Evolutionary conservation across 352 stramenopile genomes (phyloP), one percentile per base, ranked within the genome.

Genomic region (Globisporangium mamillatum): DNA sequence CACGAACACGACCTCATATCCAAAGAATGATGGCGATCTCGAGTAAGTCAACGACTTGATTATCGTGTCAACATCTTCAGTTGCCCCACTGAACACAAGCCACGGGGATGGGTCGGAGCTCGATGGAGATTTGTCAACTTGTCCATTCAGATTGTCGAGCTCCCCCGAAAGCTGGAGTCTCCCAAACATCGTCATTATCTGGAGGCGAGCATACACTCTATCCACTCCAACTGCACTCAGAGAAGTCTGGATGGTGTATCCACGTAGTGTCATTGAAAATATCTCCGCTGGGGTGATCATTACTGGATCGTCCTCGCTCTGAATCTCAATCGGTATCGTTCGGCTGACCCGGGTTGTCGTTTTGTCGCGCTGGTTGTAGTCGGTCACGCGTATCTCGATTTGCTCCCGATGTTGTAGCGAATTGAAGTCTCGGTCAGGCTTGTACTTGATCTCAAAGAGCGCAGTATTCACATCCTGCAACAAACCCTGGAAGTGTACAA

Each of bases 361-460:
- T 2, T 60, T 55, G 46, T 93, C 85, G 4, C 81, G 75, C 53
- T 71, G 68, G 50, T 93, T 93, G 54, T 77, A 78, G 60, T 93
- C 86, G 18, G 70, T 73, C 16, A 91, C 76, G 20, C 69, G 74
- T 41, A 93, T 78, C 16, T 80, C 76, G 5, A 95, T 73, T 20
- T 69, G 67, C 55, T 95, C 88, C 4, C 53, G 20, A 44, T 95
- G 86, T 14, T 89, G 83, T 1, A 74, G 71, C 0, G 79, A 86
- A 53, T 93, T 95, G 65, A 90, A 95, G 25, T 95, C 74, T 57
- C 74, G 75, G 55, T 94, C 79, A 3, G 88, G 84, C 50, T 63
- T 69, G 66, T 95, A 95, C 22, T 72, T 77, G 41, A 95, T 77
- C 57, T 93, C 78, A n/a, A 92, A 90, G 0, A 95, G 61, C 25